phyloP scores from a whole-genome alignment of 768 basidiomycete species.

The Terana coerulea region DNA sequence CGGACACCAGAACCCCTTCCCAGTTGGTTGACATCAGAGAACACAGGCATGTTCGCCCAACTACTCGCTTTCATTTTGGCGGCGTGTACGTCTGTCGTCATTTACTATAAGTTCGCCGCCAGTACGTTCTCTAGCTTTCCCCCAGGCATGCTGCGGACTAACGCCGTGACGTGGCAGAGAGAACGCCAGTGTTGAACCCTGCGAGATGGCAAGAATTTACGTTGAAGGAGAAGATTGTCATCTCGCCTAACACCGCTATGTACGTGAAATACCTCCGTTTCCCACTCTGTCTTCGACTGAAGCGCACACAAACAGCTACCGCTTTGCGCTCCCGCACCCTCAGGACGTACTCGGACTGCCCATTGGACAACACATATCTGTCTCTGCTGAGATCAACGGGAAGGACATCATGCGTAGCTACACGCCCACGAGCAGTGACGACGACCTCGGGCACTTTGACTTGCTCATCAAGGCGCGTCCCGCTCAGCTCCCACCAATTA shows the following conservation, averaged over 20 bases:
- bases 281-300: constrained; percentile 3
- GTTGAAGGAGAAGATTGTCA: constrained; percentile 71
- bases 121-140: background rate
- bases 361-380: constrained; percentile 93
- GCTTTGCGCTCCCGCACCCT: constrained; percentile 75
- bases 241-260: constrained; percentile 97
- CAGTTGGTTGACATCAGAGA: constrained; percentile 4
- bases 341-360: constrained; percentile 88
- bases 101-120: constrained; percentile 47
- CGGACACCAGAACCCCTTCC: constrained; percentile 1
- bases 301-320: constrained; percentile 60
- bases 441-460: constrained; percentile 92
- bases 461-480: constrained; percentile 86
- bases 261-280: no score
- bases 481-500: background rate
- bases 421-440: constrained; percentile 93
- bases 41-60: constrained; percentile 35
- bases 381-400: constrained; percentile 86
- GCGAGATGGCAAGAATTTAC: constrained; percentile 79
- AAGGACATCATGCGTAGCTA: constrained; percentile 90
- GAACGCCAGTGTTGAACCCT: constrained; percentile 71
- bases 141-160: background rate
- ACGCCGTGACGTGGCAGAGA: constrained; percentile 38
- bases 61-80: constrained; percentile 50
- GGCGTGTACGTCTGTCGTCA: constrained; percentile 42